A percentile compares a stretch with the other conserved stretches of the same genome.
Conservation (phyloP, 169 alveolate genomes). For the Fabrea salina region DNA sequence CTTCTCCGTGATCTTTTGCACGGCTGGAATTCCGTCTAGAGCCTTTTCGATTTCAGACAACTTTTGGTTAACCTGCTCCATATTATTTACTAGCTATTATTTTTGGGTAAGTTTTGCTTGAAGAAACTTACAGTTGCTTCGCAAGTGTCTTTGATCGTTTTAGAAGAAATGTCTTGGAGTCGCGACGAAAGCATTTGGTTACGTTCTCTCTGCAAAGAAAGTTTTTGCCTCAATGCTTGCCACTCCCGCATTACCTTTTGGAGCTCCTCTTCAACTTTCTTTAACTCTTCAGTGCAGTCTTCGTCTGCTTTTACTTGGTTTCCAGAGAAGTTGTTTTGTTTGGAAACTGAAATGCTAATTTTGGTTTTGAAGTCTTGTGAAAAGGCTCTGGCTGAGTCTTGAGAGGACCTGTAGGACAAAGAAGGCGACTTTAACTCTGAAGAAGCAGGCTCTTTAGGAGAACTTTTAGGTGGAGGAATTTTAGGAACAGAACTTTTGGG, state of each 20-base stretch:
- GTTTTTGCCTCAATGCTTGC: neutral
- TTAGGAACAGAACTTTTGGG: no score
- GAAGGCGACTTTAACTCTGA: no score
- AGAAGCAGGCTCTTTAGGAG: no score
- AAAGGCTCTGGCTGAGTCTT: no score
- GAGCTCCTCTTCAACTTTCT: neutral
- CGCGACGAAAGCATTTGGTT: neutral
- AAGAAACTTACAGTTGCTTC: neutral
- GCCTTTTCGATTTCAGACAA: neutral
- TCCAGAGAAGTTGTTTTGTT: no score
- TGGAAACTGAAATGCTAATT: no score
- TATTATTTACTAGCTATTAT: no score
- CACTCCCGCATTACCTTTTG: constrained; percentile 5
- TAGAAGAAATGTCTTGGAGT: neutral
- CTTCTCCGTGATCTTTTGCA: neutral
- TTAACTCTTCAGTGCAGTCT: constrained; percentile 2
- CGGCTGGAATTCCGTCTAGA: neutral
- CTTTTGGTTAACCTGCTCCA: constrained; percentile 19
- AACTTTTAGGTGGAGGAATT: no score
- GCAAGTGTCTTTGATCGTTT: neutral
- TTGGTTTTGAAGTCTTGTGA: no score
- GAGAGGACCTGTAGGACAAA: no score
- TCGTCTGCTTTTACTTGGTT: neutral
- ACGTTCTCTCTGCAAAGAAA: constrained; percentile 20
- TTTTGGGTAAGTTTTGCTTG: neutral